Conservation (phyloP, 495 filamentous ascomycete species). For the Pseudotulostoma volvatum region DNA sequence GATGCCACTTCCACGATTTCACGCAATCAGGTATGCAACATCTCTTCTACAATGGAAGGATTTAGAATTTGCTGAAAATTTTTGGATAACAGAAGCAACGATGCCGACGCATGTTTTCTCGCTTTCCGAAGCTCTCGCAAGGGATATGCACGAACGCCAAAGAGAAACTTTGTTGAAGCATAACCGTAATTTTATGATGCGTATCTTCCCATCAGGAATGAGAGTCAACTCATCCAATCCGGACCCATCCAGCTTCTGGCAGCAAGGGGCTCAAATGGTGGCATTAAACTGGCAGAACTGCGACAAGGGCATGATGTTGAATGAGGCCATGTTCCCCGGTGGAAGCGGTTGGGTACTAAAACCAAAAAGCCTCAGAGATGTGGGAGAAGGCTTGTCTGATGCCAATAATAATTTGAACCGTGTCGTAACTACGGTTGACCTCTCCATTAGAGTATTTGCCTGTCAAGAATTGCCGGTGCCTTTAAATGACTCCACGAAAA, state of each 20-base stretch:
- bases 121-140: slow-evolving; percentile 62
- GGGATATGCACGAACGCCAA: slow-evolving; percentile 47
- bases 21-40: slow-evolving; percentile 33
- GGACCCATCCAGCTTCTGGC: slow-evolving; percentile 72
- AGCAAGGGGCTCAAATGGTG: slow-evolving; percentile 78
- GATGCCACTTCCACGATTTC: slow-evolving; percentile 61
- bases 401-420: slow-evolving; percentile 3
- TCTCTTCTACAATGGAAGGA: neutral
- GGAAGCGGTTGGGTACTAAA: slow-evolving; percentile 75
- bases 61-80: slow-evolving; percentile 1
- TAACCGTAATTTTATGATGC: slow-evolving; percentile 73
- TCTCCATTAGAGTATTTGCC: slow-evolving; percentile 36
- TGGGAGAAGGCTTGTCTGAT: neutral
- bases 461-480: slow-evolving; percentile 37
- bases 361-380: slow-evolving; percentile 41
- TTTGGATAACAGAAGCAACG: slow-evolving; percentile 33
- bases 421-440: slow-evolving; percentile 15
- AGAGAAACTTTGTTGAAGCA: slow-evolving; percentile 53
- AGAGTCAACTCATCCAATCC: slow-evolving; percentile 74
- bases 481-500: slow-evolving; percentile 32
- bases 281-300: slow-evolving; percentile 89
- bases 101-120: slow-evolving; percentile 79
- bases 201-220: slow-evolving; percentile 71
- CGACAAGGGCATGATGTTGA: slow-evolving; percentile 91
- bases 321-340: slow-evolving; percentile 78